Percentiles rank a stretch among this genome's conserved stretches.
These are phyloP conservation scores for Cyclocybe cylindracea DNA, from an alignment of 768 basidiomycete species.

Conservation along the genomic window DNA sequence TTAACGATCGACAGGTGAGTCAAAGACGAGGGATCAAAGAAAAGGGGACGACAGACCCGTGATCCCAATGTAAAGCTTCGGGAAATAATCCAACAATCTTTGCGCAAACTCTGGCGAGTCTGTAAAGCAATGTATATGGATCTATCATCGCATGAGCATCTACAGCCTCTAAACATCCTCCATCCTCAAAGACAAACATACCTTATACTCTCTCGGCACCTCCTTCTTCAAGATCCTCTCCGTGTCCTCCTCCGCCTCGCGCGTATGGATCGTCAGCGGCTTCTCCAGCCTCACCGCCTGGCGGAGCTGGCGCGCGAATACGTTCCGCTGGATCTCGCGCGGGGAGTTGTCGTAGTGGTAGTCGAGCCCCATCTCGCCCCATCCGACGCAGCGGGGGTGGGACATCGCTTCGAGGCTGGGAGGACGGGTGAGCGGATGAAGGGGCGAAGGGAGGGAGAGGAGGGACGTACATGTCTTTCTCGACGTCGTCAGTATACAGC, in stretches of 20 bases:
- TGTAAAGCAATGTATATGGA: constrained; percentile 90
- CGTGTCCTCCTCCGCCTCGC: constrained; percentile 84
- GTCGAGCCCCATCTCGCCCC: constrained; percentile 89
- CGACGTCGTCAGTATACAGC: constrained; percentile 65
- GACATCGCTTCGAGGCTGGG: constrained; percentile 69
- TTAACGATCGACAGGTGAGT: background rate
- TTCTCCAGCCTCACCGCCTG: constrained; percentile 71
- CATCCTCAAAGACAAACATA: constrained; percentile 22
- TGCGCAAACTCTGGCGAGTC: constrained; percentile 76
- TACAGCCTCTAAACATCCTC: background rate
- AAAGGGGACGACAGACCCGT: constrained; percentile 47
- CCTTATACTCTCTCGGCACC: constrained; percentile 71
- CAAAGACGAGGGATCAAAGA: background rate
- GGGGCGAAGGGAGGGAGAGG: background rate
- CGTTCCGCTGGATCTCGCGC: constrained; percentile 61
- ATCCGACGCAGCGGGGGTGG: constrained; percentile 83
- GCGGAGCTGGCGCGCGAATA: constrained; percentile 69
- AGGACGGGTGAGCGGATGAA: background rate
- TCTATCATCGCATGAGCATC: constrained; percentile 36
- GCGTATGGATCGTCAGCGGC: constrained; percentile 83
- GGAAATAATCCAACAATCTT: constrained; percentile 72
- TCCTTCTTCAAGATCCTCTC: constrained; percentile 76
- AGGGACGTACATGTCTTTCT: constrained; percentile 60
- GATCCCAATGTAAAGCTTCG: constrained; percentile 82
- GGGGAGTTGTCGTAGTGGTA: constrained; percentile 85